Evolutionary conservation across 805 yeast species (phyloP).

Genomic region (Suhomyces prunicola): DNA sequence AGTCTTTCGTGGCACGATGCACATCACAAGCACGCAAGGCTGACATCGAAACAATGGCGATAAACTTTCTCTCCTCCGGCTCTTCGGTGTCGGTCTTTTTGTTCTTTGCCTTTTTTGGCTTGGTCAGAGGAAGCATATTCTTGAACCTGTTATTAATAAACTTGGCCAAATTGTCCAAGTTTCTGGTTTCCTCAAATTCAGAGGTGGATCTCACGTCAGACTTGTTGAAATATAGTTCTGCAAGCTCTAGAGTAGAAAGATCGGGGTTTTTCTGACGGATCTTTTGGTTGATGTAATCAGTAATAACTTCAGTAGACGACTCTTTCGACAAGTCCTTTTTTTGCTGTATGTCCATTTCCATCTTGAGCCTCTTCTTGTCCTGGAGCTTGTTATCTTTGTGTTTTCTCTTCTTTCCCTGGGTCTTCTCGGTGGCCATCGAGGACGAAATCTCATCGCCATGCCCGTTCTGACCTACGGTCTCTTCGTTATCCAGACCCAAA

Average conservation of each 20-base stretch:
- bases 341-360: slow-evolving; percentile 59
- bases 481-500: slow-evolving; percentile 17
- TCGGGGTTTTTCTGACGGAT: slow-evolving; percentile 61
- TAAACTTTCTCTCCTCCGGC: slow-evolving; percentile 37
- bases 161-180: slow-evolving; percentile 50
- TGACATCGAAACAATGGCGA: slow-evolving; percentile 63
- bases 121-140: slow-evolving; percentile 40
- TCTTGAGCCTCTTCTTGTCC: slow-evolving; percentile 62
- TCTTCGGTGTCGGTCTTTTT: slow-evolving; percentile 7
- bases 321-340: slow-evolving; percentile 55
- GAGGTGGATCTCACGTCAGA: slow-evolving; percentile 59
- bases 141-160: slow-evolving; percentile 53
- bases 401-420: slow-evolving; percentile 20
- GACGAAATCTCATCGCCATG: neutral
- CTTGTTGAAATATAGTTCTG: slow-evolving; percentile 60
- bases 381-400: slow-evolving; percentile 44
- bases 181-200: slow-evolving; percentile 51
- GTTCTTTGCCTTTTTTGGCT: slow-evolving; percentile 30
- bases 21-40: slow-evolving; percentile 88
- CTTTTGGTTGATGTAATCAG: slow-evolving; percentile 62
- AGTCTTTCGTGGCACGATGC: slow-evolving; percentile 54
- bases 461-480: slow-evolving; percentile 15
- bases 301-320: slow-evolving; percentile 53
- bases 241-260: slow-evolving; percentile 70
- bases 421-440: slow-evolving; percentile 7